Percentiles rank a stretch among this genome's conserved stretches.
phyloP scores from a whole-genome alignment of 73 alveolate genomes.

The Uronychia setigera region DNA sequence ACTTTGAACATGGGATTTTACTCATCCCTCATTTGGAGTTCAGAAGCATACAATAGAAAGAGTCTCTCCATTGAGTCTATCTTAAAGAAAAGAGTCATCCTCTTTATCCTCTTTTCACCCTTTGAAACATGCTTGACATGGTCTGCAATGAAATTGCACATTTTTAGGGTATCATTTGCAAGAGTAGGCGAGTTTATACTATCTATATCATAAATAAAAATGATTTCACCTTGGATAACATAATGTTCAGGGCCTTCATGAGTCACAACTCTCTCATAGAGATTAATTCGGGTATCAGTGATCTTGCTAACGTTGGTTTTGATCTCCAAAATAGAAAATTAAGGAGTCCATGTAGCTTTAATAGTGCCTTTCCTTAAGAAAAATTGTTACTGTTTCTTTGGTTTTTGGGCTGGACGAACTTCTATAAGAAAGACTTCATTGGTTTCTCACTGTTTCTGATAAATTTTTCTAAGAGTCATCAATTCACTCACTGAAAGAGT shows the following conservation, averaged over 20 bases:
- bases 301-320: constrained; percentile 75
- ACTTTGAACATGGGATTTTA: constrained; percentile 29
- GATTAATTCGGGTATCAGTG: constrained; percentile 62
- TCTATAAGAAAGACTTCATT: constrained; percentile 74
- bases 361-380: constrained; percentile 63
- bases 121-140: constrained; percentile 84
- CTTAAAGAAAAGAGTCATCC: constrained; percentile 86
- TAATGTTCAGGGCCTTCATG: constrained; percentile 89
- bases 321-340: constrained; percentile 76
- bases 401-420: constrained; percentile 79
- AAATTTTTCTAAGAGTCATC: not conserved
- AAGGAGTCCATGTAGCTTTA: constrained; percentile 85
- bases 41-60: constrained; percentile 80
- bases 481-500: not conserved
- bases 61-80: constrained; percentile 80
- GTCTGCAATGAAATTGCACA: constrained; percentile 74
- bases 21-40: constrained; percentile 69
- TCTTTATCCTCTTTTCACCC: constrained; percentile 74
- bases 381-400: constrained; percentile 25
- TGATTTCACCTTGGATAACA: constrained; percentile 31
- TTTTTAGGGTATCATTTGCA: constrained; percentile 77
- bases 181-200: constrained; percentile 85
- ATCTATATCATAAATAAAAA: constrained; percentile 22
- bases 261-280: constrained; percentile 77
- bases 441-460: constrained; percentile 70